These are phyloP conservation scores for Apiospora marii DNA, from an alignment of 2,329 filamentous ascomycete species.

Conservation along the genomic window DNA sequence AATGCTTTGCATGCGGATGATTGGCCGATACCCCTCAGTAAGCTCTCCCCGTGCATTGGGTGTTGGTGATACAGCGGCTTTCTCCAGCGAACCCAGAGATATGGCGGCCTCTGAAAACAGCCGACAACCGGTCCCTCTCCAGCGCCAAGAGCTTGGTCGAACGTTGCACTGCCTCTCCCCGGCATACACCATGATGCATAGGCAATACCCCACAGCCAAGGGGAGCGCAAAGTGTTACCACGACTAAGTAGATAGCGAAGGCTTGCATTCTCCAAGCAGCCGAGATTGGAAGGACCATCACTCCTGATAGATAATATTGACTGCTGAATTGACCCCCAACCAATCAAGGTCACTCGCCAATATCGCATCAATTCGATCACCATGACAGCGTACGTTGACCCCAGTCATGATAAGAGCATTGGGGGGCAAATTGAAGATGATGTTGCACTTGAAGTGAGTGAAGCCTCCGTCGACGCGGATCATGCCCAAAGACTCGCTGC, in stretches of 20 bases:
- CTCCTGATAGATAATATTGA: too few species aligned
- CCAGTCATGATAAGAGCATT: background rate
- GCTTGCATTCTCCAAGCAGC: background rate
- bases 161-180: background rate
- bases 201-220: background rate
- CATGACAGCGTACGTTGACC: background rate
- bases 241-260: too few species aligned
- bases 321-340: background rate
- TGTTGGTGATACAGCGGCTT: background rate
- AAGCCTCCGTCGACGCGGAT: background rate
- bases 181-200: too few species aligned
- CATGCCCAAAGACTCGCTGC: constrained; percentile 25
- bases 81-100: background rate
- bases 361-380: background rate
- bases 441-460: background rate
- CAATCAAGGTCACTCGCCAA: background rate
- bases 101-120: background rate
- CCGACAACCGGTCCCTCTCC: background rate
- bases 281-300: background rate
- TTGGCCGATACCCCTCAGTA: background rate
- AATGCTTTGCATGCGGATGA: background rate
- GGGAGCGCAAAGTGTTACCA: background rate
- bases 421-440: background rate
- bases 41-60: background rate
- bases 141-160: background rate